These are phyloP conservation scores for Fusarium bactridioides DNA, from an alignment of 2,329 filamentous ascomycete genomes.

Conservation along the genomic window DNA sequence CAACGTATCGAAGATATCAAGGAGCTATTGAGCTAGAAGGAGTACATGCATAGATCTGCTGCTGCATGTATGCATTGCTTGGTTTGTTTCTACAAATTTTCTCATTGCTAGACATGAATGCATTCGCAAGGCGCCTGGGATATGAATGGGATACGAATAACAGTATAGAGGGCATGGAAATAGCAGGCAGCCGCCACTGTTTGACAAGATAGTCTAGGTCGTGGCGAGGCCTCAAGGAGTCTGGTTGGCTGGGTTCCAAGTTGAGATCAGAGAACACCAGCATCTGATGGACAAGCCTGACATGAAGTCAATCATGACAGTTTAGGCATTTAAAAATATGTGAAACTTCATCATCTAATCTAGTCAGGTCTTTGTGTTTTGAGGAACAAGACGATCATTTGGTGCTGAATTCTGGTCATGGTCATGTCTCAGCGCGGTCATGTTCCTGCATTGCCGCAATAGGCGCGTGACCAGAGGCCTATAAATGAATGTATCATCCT, in stretches of 20 bases:
- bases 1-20: constrained; percentile 94
- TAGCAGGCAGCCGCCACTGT: not conserved
- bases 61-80: not conserved
- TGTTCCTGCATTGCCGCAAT: constrained; percentile 32
- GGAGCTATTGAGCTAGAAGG: constrained; percentile 74
- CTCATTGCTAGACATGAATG: not conserved
- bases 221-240: constrained; percentile 8
- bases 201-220: constrained; percentile 4
- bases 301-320: constrained; percentile 28
- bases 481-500: constrained; percentile 24
- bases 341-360: constrained; percentile 14
- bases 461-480: constrained; percentile 24
- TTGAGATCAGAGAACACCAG: constrained; percentile 20
- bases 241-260: constrained; percentile 5
- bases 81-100: not conserved
- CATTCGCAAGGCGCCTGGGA: constrained; percentile 28
- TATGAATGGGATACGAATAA: constrained; percentile 9
- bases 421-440: constrained; percentile 32
- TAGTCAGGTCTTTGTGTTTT: constrained; percentile 18
- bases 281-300: constrained; percentile 36
- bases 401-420: constrained; percentile 21
- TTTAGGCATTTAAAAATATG: not conserved
- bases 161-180: constrained; percentile 6
- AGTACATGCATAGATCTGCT: not conserved
- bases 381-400: constrained; percentile 20